Base-by-base conservation (phyloP, 2,329 filamentous ascomycete species). In the Trematosphaeria pertusa region DNA sequence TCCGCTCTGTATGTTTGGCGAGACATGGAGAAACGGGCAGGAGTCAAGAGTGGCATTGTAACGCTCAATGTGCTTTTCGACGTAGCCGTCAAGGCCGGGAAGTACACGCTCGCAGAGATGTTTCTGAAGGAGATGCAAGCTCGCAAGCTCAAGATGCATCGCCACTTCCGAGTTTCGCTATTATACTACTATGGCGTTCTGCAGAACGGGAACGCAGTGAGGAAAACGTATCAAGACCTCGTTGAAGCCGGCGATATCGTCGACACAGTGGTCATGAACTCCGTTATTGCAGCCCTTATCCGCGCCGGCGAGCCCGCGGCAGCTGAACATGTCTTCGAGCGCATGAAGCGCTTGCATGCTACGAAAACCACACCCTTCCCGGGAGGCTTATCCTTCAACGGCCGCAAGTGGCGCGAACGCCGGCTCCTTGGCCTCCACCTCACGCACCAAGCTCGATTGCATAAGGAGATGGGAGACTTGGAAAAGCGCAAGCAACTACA, bases 51-150 rank as follows among this genome's bases (percentile, higher is more conserved):
- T 26, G 88, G 88, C 58, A 80, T 84, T 37, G 87, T 91, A n/a
- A 96, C 93, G 0, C 95, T 99, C 72, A 96, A 94, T 65, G 88
- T 97, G 36, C 80, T 99, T 10, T 97, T 96, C 60, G 89, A 97
- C 64, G 82, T 91, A 9, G 91, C 94, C 1, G 84, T 90, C 58
- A 95, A 94, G 70, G 85, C 90, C 0, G 88, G 89, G 30, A 94
- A 95, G 64, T 96, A 88, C 56, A 78, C 79, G 1, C 82, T 97
- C 17, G 92, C 91, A 3, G 89, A 97, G 60, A 89, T 90, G 75
- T 83, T 97, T 9, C 85, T 92, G 59, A 79, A 84, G 46, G 92
- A 97, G 73, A 92, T 97, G 86, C 77, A 81, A 38, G 75, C 70
- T 11, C 86, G 94, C 21, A 81, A 83, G 0, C 75, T 93, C 41